Evolutionary conservation across 495 filamentous ascomycete genomes (phyloP), one percentile per base, ranked within the genome.

Genomic region (Achaetomiella virescens): DNA sequence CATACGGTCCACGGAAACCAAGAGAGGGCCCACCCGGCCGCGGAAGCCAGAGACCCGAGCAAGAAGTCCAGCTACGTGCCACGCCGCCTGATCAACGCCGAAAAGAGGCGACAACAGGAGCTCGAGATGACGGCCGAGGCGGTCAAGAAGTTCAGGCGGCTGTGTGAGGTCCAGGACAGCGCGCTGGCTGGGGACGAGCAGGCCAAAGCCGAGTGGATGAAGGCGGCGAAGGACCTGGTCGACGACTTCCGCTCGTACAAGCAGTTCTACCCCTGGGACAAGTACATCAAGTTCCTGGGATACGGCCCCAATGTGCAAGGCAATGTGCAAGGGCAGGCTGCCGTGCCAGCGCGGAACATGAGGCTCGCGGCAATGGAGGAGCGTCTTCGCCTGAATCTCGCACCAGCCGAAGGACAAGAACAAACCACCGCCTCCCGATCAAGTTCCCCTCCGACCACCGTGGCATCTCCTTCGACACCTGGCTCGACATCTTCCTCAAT

Each of bases 401-500:
- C 63, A 1, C 65, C 70, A 15, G 66, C 63, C 35, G 59, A 67
- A 38, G 60, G 70, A 11, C 60, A 63, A 20, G 63, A 46, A 20
- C 60, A 29, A 41, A 31, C 22, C 0, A 31, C 35, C 37, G 56
- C 29, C 31, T 65, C 2, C 57, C 46, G 17, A 65, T 62, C 20
- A 76, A 82, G 44, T 58, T 57, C 54, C 86, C 81, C 33, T 75
- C 74, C 41, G 79, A 83, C 14, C 95, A 93, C 66, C 83, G 88
- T 54, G 88, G 85, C 6, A 88, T 97, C 41, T 62, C 81, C 0
- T 95, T 96, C 62, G 75, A 82, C 46, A 75, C 81, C 25, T 98
- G 93, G 93, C 80, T 96, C 4, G 86, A 95, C 53, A 79, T 95
- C n/a, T 95, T 97, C 66, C 79, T 91, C 42, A 83, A 91, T 61